phyloP scores from a whole-genome alignment of 352 stramenopile genomes.

The Phytophthora constricta region DNA sequence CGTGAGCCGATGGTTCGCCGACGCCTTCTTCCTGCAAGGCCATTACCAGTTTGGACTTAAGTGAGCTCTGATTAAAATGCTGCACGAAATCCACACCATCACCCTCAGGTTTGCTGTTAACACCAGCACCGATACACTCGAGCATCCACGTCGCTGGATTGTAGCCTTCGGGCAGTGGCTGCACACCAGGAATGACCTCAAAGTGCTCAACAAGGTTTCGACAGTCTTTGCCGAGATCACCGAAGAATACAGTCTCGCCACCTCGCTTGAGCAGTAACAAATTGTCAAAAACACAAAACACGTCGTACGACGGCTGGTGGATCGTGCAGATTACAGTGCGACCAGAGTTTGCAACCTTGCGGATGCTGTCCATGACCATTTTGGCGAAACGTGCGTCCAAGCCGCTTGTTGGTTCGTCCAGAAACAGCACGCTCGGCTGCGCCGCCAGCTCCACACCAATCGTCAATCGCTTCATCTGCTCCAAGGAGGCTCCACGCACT shows the following conservation, averaged over 20 bases:
- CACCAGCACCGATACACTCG: slow-evolving; percentile 41
- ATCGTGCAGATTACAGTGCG: slow-evolving; percentile 87
- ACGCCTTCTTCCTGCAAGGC: slow-evolving; percentile 9
- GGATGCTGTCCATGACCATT: slow-evolving; percentile 73
- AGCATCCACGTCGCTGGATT: slow-evolving; percentile 89
- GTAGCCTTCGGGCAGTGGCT: slow-evolving; percentile 33
- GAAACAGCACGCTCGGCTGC: slow-evolving; percentile 51
- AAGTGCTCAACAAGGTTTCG: slow-evolving; percentile 36
- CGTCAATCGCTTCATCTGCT: slow-evolving; percentile 42
- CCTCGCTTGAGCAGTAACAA: slow-evolving; percentile 68
- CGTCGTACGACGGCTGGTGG: slow-evolving; percentile 82
- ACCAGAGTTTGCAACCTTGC: slow-evolving; percentile 66
- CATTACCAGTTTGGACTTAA: neutral
- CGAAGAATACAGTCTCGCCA: slow-evolving; percentile 31
- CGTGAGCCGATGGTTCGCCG: neutral
- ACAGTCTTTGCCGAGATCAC: slow-evolving; percentile 31
- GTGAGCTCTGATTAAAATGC: slow-evolving; percentile 6
- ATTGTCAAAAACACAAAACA: slow-evolving; percentile 83
- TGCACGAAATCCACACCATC: slow-evolving; percentile 15
- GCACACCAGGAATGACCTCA: slow-evolving; percentile 25
- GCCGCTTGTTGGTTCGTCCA: slow-evolving; percentile 33
- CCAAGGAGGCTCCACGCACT: slow-evolving; percentile 27
- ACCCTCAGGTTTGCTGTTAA: slow-evolving; percentile 27
- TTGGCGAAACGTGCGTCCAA: slow-evolving; percentile 82
- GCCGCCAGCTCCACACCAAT: slow-evolving; percentile 63